These are phyloP conservation scores for Paraleonurus japonicus DNA, from an alignment of 257 asterid species.

Conservation along the genomic window DNA sequence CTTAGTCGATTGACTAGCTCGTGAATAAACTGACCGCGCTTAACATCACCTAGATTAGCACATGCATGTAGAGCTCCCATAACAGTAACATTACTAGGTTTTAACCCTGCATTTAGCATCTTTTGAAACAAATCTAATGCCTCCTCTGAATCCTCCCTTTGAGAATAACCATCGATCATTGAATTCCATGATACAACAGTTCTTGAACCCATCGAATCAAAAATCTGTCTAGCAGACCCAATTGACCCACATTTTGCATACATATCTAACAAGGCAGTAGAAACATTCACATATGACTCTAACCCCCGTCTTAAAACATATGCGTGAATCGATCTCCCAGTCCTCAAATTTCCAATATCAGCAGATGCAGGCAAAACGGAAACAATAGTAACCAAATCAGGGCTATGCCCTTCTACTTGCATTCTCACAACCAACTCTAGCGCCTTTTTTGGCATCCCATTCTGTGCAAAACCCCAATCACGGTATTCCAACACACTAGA, in stretches of 20 bases:
- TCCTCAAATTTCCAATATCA: constrained; percentile 40
- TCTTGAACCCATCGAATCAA: constrained; percentile 59
- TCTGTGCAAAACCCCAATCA: constrained; percentile 73
- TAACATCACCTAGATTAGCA: constrained; percentile 50
- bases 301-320: constrained; percentile 49
- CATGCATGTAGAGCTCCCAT: constrained; percentile 87
- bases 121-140: constrained; percentile 62
- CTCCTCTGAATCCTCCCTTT: constrained; percentile 66
- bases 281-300: constrained; percentile 61
- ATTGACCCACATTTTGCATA: constrained; percentile 78
- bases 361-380: constrained; percentile 75
- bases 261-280: constrained; percentile 81
- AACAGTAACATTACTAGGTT: constrained; percentile 70
- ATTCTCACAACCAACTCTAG: constrained; percentile 50
- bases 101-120: constrained; percentile 60
- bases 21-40: constrained; percentile 66
- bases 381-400: constrained; percentile 70
- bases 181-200: constrained; percentile 89
- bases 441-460: constrained; percentile 65
- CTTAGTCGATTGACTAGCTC: constrained; percentile 42
- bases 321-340: constrained; percentile 70
- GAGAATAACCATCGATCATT: constrained; percentile 86
- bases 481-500: constrained; percentile 82
- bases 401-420: constrained; percentile 58
- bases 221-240: constrained; percentile 45